A percentile compares a stretch with the other conserved stretches of the same genome.
Evolutionary conservation across 2,329 filamentous ascomycete species (phyloP).

Genomic region (Fusarium piperis): DNA sequence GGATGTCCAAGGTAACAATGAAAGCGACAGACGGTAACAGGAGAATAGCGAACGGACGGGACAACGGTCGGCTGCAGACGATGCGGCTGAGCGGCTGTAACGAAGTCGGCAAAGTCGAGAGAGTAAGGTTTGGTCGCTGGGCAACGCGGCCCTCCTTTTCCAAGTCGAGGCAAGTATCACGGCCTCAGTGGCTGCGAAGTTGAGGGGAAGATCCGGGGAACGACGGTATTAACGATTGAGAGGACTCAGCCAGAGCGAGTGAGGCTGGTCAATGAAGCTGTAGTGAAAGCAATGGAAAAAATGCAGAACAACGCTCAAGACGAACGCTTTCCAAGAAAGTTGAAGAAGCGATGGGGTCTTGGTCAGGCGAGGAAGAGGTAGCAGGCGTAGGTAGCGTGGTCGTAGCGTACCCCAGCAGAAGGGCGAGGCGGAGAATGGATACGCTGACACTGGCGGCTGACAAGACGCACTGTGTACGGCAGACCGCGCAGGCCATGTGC

Average conservation of each 20-base stretch:
- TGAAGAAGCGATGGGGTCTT: conserved; percentile 42
- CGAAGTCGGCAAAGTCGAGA: conserved; percentile 27
- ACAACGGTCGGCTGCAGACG: conserved; percentile 8
- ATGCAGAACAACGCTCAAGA: conserved; percentile 32
- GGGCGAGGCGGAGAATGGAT: conserved; percentile 35
- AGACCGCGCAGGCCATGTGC: not conserved
- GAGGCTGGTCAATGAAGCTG: conserved; percentile 54
- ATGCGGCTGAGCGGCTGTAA: conserved; percentile 24
- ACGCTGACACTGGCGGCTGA: conserved; percentile 2
- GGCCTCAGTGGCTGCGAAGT: conserved; percentile 18
- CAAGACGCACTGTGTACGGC: conserved; percentile 36
- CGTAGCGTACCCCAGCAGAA: conserved; percentile 35
- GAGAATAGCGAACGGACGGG: conserved; percentile 29
- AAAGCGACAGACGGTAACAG: conserved; percentile 22
- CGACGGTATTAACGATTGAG: conserved; percentile 49
- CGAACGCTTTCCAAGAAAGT: conserved; percentile 35
- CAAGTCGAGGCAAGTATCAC: conserved; percentile 29
- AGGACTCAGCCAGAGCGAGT: conserved; percentile 66
- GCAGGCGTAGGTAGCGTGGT: conserved; percentile 21
- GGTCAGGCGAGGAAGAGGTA: conserved; percentile 37
- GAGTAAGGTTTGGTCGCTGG: conserved; percentile 40
- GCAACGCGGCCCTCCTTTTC: conserved; percentile 46
- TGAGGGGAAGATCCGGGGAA: conserved; percentile 19
- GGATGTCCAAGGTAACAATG: conserved; percentile 3
- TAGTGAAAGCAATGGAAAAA: conserved; percentile 30